A percentile compares a stretch with the other conserved stretches of the same genome.
These are phyloP conservation scores for Anisodus acutangulus DNA, from an alignment of 257 asterid genomes.

Conservation along the genomic window DNA sequence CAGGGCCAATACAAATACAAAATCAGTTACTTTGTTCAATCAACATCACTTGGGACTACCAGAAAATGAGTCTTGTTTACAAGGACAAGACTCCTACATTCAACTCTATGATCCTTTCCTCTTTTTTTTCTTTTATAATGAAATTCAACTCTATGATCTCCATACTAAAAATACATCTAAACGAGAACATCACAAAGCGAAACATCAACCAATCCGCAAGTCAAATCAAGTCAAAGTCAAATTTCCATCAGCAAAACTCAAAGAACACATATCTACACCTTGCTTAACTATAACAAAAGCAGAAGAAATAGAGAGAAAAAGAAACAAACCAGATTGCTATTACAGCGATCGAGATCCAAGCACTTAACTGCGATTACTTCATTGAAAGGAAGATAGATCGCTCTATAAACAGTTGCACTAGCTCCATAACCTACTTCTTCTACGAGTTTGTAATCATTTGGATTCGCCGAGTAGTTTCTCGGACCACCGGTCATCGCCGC, in stretches of 20 bases:
- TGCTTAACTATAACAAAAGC: background rate
- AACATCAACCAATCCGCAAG: background rate
- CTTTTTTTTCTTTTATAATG: too few species aligned
- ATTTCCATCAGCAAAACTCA: background rate
- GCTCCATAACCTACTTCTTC: conserved; percentile 98
- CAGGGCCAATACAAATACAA: background rate
- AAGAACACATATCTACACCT: background rate
- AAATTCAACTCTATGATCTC: conserved; percentile 19
- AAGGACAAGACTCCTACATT: background rate
- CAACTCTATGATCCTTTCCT: background rate
- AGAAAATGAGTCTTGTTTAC: too few species aligned
- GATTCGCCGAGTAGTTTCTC: conserved; percentile 67
- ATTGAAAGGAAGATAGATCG: conserved; percentile 82
- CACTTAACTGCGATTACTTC: conserved; percentile 93
- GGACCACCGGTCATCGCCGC: conserved; percentile 35
- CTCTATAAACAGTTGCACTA: conserved; percentile 88
- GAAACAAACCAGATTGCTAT: conserved; percentile 87
- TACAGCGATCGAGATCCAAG: conserved; percentile 99
- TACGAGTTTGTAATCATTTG: conserved; percentile 74
- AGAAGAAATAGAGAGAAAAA: background rate
- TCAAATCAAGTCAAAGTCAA: conserved; percentile 22
- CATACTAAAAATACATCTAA: conserved; percentile 7
- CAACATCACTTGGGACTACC: background rate
- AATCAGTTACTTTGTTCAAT: conserved; percentile 8
- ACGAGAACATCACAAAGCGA: background rate